A percentile compares a stretch with the other conserved stretches of the same genome.
phyloP scores from a whole-genome alignment of 768 basidiomycete genomes.

The Crepidotus variabilis region DNA sequence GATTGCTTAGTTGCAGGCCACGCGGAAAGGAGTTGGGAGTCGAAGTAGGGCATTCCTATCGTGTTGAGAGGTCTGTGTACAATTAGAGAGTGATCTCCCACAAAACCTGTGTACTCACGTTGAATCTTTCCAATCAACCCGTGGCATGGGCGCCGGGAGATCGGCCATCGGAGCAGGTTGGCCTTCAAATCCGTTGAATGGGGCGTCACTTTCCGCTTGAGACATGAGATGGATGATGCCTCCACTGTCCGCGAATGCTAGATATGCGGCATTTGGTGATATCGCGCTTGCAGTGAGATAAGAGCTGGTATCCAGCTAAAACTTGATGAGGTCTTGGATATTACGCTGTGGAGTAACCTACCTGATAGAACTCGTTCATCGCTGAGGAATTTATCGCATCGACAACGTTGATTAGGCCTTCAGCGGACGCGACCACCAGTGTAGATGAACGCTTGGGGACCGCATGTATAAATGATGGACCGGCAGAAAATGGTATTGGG shows the following conservation, averaged over 20 bases:
- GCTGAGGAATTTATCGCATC: conserved; percentile 73
- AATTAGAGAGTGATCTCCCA: not conserved
- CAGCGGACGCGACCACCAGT: conserved; percentile 70
- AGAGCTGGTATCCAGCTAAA: conserved; percentile 65
- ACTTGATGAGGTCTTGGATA: conserved; percentile 1
- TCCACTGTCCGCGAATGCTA: conserved; percentile 89
- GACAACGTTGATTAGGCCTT: conserved; percentile 82
- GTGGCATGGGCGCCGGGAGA: conserved; percentile 57
- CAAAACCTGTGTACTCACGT: conserved; percentile 52
- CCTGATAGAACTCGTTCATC: conserved; percentile 78
- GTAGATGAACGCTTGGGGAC: conserved; percentile 75
- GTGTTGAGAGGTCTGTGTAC: conserved; percentile 72
- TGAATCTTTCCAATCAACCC: conserved; percentile 76
- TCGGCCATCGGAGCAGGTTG: conserved; percentile 86
- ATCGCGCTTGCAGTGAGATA: conserved; percentile 79
- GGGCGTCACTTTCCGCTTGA: conserved; percentile 63
- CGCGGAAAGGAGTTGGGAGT: conserved; percentile 68
- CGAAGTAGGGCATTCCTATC: conserved; percentile 84
- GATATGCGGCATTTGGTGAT: conserved; percentile 83
- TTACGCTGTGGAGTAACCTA: conserved; percentile 22
- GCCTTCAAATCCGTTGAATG: conserved; percentile 90
- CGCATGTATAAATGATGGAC: conserved; percentile 81
- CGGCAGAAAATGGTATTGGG: conserved; percentile 83
- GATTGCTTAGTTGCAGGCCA: conserved; percentile 48
- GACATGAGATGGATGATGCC: conserved; percentile 81